Evolutionary conservation across 2,329 filamentous ascomycete species (phyloP).

Genomic region (Fusarium pseudocircinatum): DNA sequence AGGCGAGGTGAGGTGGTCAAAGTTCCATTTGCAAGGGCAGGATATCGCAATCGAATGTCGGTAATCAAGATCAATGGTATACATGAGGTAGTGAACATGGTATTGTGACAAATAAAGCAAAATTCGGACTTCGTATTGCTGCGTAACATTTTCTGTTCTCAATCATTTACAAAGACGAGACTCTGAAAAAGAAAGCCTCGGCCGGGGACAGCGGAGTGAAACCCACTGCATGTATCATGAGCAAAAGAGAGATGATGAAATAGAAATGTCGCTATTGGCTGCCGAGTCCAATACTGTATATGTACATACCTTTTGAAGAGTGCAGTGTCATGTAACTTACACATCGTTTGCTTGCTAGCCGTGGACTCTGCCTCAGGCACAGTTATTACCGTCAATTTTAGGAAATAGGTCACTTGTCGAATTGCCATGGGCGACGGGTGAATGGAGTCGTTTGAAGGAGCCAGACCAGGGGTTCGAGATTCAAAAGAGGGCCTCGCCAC

Average conservation of each 20-base stretch:
- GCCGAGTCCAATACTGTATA: neutral
- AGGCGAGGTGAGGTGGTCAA: conserved; percentile 17
- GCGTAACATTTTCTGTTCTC: neutral
- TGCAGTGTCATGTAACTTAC: conserved; percentile 24
- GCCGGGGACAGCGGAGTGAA: conserved; percentile 21
- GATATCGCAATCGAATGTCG: conserved; percentile 21
- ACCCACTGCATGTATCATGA: conserved; percentile 2
- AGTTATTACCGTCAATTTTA: neutral
- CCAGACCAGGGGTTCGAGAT: conserved; percentile 3
- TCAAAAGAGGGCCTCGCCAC: conserved; percentile 22
- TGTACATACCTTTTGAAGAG: neutral
- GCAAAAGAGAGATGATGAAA: conserved; percentile 10
- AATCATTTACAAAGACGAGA: conserved; percentile 15
- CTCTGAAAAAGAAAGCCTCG: conserved; percentile 4
- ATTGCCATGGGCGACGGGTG: conserved; percentile 42
- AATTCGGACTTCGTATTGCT: neutral
- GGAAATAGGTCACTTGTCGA: conserved; percentile 12
- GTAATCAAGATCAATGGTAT: conserved; percentile 17
- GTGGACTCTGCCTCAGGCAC: conserved; percentile 22
- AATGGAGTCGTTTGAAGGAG: conserved; percentile 21
- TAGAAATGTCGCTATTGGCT: conserved; percentile 23
- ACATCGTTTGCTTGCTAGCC: conserved; percentile 11
- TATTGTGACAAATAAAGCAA: neutral
- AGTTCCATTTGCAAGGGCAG: conserved; percentile 24
- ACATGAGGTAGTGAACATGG: neutral